Base-by-base conservation (phyloP, 495 filamentous ascomycete species). In the Penicillium paxilli region DNA sequence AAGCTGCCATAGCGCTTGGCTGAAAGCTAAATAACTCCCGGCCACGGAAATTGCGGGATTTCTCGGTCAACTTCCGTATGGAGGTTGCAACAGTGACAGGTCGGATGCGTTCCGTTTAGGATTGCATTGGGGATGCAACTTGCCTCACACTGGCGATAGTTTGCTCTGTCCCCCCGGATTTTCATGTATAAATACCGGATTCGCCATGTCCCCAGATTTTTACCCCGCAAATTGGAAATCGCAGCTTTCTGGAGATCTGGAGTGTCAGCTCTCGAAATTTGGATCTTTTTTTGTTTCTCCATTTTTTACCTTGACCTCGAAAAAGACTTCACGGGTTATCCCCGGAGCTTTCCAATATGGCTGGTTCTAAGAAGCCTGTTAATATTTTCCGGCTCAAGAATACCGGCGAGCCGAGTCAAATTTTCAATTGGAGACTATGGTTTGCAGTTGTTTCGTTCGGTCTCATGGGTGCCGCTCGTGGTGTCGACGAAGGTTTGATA, bases 401-500 rank as follows among this genome's bases (percentile, higher is more conserved):
- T 41, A 55, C 72, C n/a, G 69, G 68, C 35, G 80, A 83, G 49
- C 83, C 83, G 0, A 76, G 76, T 35, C 65, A 79, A 40, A 64
- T 80, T 45, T 81, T 84, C 66, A 87, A 87, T 58, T 83, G 81
- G 81, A 63, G 80, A 24, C 66, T 87, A 60, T 83, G 80, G 78
- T 81, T 86, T 55, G 80, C 83, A 24, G 83, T 87, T 19, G 23
- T 84, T 53, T 83, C 82, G 0, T 86, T 87, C 42, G 83, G 83
- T 28, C 80, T 87, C 5, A 80, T 87, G 65, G 85, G 85, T 49
- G 85, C 86, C 20, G 86, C 86, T 16, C 64, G 71, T 10, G 71
- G 71, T 46, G 60, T 89, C n/a, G 86, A 89, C 56, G 86, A 89
- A 64, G 86, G 85, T 22, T 70, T 88, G 46, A 88, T 87, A 64